These are phyloP conservation scores for Talaromyces sp. DNA, from an alignment of 2,329 filamentous ascomycete genomes.

Conservation along the genomic window DNA sequence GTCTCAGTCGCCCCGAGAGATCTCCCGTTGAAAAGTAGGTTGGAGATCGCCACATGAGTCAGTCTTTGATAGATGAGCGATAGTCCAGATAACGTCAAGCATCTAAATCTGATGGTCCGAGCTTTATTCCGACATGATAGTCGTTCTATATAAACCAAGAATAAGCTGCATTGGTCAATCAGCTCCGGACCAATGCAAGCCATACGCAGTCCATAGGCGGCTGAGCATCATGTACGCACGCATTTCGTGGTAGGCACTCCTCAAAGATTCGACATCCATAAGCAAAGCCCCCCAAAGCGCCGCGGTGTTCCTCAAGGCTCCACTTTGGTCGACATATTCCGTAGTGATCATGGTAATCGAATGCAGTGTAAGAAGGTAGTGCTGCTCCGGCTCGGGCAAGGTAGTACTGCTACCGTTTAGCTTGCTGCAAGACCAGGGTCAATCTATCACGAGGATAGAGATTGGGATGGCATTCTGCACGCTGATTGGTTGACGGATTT, in stretches of 20 bases:
- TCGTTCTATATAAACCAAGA: not conserved
- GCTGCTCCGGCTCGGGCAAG: conserved; percentile 1
- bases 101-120: not conserved
- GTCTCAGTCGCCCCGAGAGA: not conserved
- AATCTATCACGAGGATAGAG: conserved; percentile 17
- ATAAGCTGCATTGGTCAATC: not conserved
- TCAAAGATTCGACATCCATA: not conserved
- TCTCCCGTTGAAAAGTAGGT: not conserved
- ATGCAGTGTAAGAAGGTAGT: conserved; percentile 1
- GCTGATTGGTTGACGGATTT: conserved; percentile 10
- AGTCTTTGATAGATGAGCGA: conserved; percentile 1
- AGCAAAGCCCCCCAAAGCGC: not conserved
- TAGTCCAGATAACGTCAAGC: not conserved
- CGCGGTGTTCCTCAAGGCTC: not conserved
- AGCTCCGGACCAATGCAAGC: conserved; percentile 2
- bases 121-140: not conserved
- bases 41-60: conserved; percentile 7
- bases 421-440: conserved; percentile 14
- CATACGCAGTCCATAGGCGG: not conserved
- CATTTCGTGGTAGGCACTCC: not conserved
- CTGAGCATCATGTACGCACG: not conserved
- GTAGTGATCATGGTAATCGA: not conserved
- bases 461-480: conserved; percentile 4
- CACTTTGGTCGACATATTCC: not conserved
- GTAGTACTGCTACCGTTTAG: conserved; percentile 16